A percentile compares a stretch with the other conserved stretches of the same genome.
These are phyloP conservation scores for Prunella vulgaris DNA, from an alignment of 257 asterid species.

Conservation along the genomic window DNA sequence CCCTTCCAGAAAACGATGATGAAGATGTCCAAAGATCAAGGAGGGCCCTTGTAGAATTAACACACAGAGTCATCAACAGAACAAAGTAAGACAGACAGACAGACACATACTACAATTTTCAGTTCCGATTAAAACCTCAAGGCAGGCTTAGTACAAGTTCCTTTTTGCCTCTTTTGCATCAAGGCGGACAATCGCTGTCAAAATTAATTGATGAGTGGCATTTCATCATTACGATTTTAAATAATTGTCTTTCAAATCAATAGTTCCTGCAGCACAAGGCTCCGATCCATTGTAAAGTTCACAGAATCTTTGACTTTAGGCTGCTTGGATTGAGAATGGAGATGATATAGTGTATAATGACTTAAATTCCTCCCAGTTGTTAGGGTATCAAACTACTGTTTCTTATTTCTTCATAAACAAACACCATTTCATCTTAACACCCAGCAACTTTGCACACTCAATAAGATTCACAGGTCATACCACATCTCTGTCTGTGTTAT, in stretches of 20 bases:
- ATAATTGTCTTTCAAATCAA: conserved; percentile 8
- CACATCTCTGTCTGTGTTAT: neutral
- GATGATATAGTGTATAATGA: neutral
- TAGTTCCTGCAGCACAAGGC: neutral
- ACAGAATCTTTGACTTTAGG: neutral
- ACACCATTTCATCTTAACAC: no score
- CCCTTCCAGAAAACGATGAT: conserved; percentile 69
- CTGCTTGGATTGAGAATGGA: neutral
- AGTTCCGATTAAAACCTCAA: conserved; percentile 13
- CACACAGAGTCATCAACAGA: conserved; percentile 78
- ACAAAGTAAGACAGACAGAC: conserved; percentile 42
- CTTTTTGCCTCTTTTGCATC: neutral
- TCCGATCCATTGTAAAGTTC: conserved; percentile 6
- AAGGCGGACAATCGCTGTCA: neutral
- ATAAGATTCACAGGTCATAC: no score
- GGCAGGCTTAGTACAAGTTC: conserved; percentile 7
- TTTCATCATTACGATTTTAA: neutral
- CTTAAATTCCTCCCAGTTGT: neutral
- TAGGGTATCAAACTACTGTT: neutral
- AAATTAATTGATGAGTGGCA: neutral
- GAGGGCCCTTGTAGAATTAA: conserved; percentile 74
- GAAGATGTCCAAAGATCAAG: conserved; percentile 75
- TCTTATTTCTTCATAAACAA: no score
- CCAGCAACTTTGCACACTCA: no score
- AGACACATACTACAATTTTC: neutral